phyloP scores from a whole-genome alignment of 805 yeast genomes.

The Candida manassasensis region DNA sequence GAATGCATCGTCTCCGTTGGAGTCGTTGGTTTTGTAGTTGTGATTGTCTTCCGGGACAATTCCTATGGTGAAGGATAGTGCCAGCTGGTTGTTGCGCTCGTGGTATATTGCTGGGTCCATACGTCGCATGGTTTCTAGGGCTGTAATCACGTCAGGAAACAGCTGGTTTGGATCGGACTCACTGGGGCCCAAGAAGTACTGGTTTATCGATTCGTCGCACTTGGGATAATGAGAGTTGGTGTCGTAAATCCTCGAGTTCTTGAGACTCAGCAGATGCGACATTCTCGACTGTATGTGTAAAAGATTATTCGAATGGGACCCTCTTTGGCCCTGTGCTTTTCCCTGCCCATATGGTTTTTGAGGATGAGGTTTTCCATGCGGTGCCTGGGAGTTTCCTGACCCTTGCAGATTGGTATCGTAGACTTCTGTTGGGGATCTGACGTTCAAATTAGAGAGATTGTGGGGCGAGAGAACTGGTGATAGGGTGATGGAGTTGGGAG shows the following conservation, averaged over 20 bases:
- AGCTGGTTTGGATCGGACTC: slow-evolving; percentile 37
- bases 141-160: slow-evolving; percentile 57
- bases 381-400: background rate
- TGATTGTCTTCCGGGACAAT: slow-evolving; percentile 34
- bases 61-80: slow-evolving; percentile 46
- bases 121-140: slow-evolving; percentile 35
- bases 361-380: background rate
- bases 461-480: slow-evolving; percentile 39
- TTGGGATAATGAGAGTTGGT: slow-evolving; percentile 29
- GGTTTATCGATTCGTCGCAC: slow-evolving; percentile 59
- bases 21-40: slow-evolving; percentile 15
- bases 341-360: background rate
- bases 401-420: background rate
- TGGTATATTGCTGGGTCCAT: slow-evolving; percentile 39
- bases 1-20: slow-evolving; percentile 13
- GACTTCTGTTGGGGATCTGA: background rate
- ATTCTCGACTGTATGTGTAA: background rate
- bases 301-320: background rate
- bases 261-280: background rate
- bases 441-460: slow-evolving; percentile 5
- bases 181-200: slow-evolving; percentile 58
- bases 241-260: slow-evolving; percentile 12
- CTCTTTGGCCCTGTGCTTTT: background rate
- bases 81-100: slow-evolving; percentile 36
- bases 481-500: slow-evolving; percentile 30